These are phyloP conservation scores for Fusarium sp. DNA, from an alignment of 2,329 filamentous ascomycete species.

Conservation along the genomic window DNA sequence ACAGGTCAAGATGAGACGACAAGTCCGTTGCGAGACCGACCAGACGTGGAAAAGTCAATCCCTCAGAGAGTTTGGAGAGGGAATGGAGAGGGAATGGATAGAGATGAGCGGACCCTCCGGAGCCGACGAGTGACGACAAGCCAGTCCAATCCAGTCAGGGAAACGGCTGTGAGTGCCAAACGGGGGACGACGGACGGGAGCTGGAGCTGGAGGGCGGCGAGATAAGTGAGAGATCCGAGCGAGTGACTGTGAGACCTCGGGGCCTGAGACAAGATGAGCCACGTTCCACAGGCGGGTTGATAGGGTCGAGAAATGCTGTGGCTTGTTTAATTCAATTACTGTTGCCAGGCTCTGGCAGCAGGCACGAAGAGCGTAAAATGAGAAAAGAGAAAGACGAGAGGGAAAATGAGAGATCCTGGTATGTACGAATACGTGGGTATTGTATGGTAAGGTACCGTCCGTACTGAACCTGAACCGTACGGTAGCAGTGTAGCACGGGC, in stretches of 20 bases:
- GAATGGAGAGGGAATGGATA: slow-evolving; percentile 32
- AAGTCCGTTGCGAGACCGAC: slow-evolving; percentile 7
- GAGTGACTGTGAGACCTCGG: slow-evolving; percentile 14
- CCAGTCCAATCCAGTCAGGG: slow-evolving; percentile 20
- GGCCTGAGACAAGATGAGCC: slow-evolving; percentile 30
- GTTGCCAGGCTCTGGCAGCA: slow-evolving; percentile 22
- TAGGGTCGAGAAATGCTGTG: slow-evolving; percentile 31
- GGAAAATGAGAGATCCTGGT: background rate
- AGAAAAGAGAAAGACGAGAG: slow-evolving; percentile 9
- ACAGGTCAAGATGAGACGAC: slow-evolving; percentile 25
- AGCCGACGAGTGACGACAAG: slow-evolving; percentile 24
- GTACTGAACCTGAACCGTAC: slow-evolving; percentile 17
- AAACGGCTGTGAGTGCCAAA: slow-evolving; percentile 14
- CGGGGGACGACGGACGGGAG: slow-evolving; percentile 3
- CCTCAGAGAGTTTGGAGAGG: slow-evolving; percentile 9
- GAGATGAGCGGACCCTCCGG: slow-evolving; percentile 29
- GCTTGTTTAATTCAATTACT: slow-evolving; percentile 19
- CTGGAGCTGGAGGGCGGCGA: background rate
- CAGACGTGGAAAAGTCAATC: slow-evolving; percentile 12
- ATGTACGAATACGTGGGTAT: slow-evolving; percentile 36
- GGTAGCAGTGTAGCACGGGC: slow-evolving; percentile 19
- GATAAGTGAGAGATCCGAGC: slow-evolving; percentile 10
- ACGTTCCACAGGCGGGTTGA: slow-evolving; percentile 24
- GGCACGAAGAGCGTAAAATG: slow-evolving; percentile 16
- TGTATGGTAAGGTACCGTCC: background rate